phyloP scores from a whole-genome alignment of 257 asterid species.

The Mitragyna speciosa region DNA sequence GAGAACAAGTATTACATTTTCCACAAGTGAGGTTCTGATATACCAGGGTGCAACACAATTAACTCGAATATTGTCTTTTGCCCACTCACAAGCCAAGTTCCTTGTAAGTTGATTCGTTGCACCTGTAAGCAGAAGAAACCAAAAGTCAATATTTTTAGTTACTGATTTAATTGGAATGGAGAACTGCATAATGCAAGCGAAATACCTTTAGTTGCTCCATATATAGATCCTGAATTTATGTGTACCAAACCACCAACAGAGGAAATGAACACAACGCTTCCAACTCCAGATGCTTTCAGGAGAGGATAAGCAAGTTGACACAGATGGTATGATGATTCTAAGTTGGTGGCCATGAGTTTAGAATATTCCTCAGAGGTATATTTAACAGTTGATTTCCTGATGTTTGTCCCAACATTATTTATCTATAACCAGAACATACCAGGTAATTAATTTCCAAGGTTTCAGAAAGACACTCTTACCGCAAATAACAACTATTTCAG shows the following conservation, averaged over 20 bases:
- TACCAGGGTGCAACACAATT: constrained; percentile 94
- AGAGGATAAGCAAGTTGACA: constrained; percentile 84
- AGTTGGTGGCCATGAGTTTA: constrained; percentile 67
- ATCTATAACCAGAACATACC: constrained; percentile 38
- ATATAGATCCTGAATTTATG: constrained; percentile 67
- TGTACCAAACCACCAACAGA: constrained; percentile 82
- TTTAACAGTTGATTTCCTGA: constrained; percentile 78
- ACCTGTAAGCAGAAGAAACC: constrained; percentile 44
- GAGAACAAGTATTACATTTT: constrained; percentile 46
- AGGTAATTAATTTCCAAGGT: constrained; percentile 12
- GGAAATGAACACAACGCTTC: constrained; percentile 78
- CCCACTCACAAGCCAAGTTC: constrained; percentile 98
- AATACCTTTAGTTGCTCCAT: constrained; percentile 89
- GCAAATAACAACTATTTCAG: neutral
- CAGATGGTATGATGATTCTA: constrained; percentile 82
- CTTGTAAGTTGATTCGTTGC: constrained; percentile 90
- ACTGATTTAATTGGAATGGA: neutral
- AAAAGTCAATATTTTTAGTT: constrained; percentile 10
- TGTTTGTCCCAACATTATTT: constrained; percentile 90
- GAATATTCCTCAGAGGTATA: constrained; percentile 80
- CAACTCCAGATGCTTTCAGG: constrained; percentile 75
- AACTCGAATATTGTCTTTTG: constrained; percentile 83
- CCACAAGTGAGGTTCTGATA: constrained; percentile 78
- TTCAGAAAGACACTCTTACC: neutral
- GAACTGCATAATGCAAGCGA: neutral